Percentiles rank a stretch among this genome's conserved stretches.
These are phyloP conservation scores for Pyricularia sp. DNA, from an alignment of 2,329 filamentous ascomycete genomes.

Conservation along the genomic window DNA sequence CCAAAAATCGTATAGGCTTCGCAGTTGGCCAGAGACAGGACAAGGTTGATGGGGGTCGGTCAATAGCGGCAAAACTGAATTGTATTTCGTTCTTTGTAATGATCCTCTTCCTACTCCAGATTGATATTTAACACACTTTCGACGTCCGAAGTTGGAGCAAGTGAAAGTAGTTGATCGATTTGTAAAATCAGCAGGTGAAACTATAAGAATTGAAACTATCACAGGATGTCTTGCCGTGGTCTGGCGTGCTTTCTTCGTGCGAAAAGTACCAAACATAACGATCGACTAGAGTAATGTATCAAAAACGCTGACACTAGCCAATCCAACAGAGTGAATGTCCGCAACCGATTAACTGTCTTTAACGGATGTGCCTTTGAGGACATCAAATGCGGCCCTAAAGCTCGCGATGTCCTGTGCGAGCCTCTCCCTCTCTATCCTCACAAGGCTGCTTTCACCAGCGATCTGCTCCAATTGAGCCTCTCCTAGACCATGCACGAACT, in stretches of 20 bases:
- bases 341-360: background rate
- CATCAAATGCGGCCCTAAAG: background rate
- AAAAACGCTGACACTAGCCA: background rate
- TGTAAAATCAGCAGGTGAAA: background rate
- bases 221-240: background rate
- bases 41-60: background rate
- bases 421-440: background rate
- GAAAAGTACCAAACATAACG: background rate
- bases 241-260: background rate
- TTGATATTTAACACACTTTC: background rate
- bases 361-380: background rate
- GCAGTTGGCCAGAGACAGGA: background rate
- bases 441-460: background rate
- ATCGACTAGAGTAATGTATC: background rate
- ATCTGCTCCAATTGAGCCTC: conserved; percentile 2
- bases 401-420: background rate
- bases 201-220: background rate
- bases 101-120: background rate
- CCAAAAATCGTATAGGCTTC: background rate
- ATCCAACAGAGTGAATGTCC: background rate
- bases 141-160: background rate
- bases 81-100: background rate
- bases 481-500: background rate
- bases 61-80: background rate
- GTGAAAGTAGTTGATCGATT: background rate